Percentiles rank a stretch among this genome's conserved stretches.
Evolutionary conservation across 139 green algal species (phyloP).

Genomic region (Chlamydomonas sphaeroides): DNA sequence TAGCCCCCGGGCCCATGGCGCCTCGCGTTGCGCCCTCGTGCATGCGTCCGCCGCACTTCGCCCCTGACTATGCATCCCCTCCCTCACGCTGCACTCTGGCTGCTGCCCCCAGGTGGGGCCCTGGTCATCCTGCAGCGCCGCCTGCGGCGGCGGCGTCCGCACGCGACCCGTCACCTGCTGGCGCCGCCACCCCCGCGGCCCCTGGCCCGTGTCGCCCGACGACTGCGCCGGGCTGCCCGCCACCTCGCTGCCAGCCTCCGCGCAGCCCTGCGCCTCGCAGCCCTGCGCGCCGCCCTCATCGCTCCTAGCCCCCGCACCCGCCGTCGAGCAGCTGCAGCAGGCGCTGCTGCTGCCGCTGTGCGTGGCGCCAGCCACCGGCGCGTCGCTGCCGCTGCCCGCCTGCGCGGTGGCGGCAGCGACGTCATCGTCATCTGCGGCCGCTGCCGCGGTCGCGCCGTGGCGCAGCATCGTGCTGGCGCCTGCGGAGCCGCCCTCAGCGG

Average conservation of each 20-base stretch:
- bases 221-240: constrained; percentile 46
- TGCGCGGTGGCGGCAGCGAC: no score
- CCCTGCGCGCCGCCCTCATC: background rate
- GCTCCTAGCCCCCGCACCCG: background rate
- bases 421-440: no score
- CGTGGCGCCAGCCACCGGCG: background rate
- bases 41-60: no score
- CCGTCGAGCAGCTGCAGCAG: background rate
- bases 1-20: no score
- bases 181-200: background rate
- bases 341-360: background rate
- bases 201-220: constrained; percentile 40
- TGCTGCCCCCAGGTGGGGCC: constrained; percentile 19
- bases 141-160: constrained; percentile 54
- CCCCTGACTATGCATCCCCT: no score
- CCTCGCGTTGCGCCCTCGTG: no score
- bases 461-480: no score
- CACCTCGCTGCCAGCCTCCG: background rate
- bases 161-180: constrained; percentile 48
- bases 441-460: no score
- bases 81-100: no score
- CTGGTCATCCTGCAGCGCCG: constrained; percentile 51
- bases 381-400: background rate
- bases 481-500: no score
- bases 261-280: constrained; percentile 6